phyloP scores from a whole-genome alignment of 768 basidiomycete genomes.

The Tylopilus balloui region DNA sequence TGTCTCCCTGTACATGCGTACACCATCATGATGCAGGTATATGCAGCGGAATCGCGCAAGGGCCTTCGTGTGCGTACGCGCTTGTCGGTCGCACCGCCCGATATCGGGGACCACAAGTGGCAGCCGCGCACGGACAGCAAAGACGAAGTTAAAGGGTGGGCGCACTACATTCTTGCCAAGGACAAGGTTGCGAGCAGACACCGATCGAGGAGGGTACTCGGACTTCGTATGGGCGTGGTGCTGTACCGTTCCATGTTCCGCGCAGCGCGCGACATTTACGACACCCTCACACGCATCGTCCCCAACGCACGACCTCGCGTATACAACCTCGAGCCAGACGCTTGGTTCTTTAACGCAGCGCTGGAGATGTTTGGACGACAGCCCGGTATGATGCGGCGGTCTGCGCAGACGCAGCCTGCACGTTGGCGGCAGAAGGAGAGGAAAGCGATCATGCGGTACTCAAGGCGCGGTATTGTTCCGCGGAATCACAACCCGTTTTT shows the following conservation, averaged over 20 bases:
- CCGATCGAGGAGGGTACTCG: slow-evolving; percentile 26
- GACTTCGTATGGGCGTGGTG: slow-evolving; percentile 27
- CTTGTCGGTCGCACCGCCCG: background rate
- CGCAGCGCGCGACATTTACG: slow-evolving; percentile 29
- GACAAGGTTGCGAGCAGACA: slow-evolving; percentile 17
- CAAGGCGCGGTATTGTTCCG: slow-evolving; percentile 23
- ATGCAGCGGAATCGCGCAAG: slow-evolving; percentile 42
- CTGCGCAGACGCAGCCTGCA: slow-evolving; percentile 13
- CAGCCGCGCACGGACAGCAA: slow-evolving; percentile 13
- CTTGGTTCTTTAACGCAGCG: slow-evolving; percentile 64
- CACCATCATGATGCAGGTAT: slow-evolving; percentile 66
- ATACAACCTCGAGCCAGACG: slow-evolving; percentile 47
- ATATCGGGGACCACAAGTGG: slow-evolving; percentile 14
- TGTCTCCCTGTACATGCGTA: slow-evolving; percentile 61
- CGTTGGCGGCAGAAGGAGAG: slow-evolving; percentile 31
- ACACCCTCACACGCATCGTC: slow-evolving; percentile 20
- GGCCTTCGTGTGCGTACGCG: slow-evolving; percentile 15
- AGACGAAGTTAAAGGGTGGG: slow-evolving; percentile 34
- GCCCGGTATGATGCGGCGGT: slow-evolving; percentile 17
- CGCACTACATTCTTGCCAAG: slow-evolving; percentile 28
- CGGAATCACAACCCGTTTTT: slow-evolving; percentile 33
- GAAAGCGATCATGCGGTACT: slow-evolving; percentile 26
- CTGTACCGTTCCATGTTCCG: slow-evolving; percentile 37
- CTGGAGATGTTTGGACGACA: slow-evolving; percentile 41
- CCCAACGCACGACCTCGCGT: slow-evolving; percentile 26